phyloP scores from a whole-genome alignment of 495 filamentous ascomycete species.

The Daldinia decipiens region DNA sequence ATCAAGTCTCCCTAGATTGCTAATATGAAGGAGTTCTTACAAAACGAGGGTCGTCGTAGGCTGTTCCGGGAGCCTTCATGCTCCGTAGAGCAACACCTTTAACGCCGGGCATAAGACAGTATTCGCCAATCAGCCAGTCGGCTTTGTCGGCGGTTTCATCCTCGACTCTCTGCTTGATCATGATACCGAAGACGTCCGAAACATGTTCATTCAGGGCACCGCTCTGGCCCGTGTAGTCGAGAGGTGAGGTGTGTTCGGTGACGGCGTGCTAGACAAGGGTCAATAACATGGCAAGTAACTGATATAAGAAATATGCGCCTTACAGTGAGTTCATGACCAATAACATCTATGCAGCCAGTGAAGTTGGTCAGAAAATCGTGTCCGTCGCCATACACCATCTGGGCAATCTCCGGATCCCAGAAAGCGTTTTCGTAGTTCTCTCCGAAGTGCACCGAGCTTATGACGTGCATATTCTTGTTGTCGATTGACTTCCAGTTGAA shows the following conservation, averaged over 20 bases:
- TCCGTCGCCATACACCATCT: constrained; percentile 62
- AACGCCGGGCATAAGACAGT: constrained; percentile 54
- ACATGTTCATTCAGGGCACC: constrained; percentile 65
- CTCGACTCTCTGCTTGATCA: constrained; percentile 62
- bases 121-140: constrained; percentile 65
- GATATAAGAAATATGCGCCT: background rate
- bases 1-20: constrained; percentile 22
- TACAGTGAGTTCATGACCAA: constrained; percentile 61
- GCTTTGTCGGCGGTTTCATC: constrained; percentile 56
- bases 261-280: constrained; percentile 53
- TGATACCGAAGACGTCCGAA: constrained; percentile 63
- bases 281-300: background rate
- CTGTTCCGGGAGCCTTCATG: constrained; percentile 62
- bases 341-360: constrained; percentile 58
- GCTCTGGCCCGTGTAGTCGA: constrained; percentile 57
- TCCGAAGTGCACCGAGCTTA: constrained; percentile 58
- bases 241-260: constrained; percentile 55
- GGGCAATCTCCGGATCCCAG: constrained; percentile 46
- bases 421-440: constrained; percentile 58
- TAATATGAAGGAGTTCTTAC: constrained; percentile 40
- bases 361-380: constrained; percentile 56
- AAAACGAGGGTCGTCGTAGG: constrained; percentile 58
- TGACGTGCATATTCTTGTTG: constrained; percentile 54
- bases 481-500: constrained; percentile 60
- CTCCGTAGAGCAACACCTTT: constrained; percentile 59